phyloP scores from a whole-genome alignment of 2,329 filamentous ascomycete genomes.

The Ophiocordyceps robertsii region DNA sequence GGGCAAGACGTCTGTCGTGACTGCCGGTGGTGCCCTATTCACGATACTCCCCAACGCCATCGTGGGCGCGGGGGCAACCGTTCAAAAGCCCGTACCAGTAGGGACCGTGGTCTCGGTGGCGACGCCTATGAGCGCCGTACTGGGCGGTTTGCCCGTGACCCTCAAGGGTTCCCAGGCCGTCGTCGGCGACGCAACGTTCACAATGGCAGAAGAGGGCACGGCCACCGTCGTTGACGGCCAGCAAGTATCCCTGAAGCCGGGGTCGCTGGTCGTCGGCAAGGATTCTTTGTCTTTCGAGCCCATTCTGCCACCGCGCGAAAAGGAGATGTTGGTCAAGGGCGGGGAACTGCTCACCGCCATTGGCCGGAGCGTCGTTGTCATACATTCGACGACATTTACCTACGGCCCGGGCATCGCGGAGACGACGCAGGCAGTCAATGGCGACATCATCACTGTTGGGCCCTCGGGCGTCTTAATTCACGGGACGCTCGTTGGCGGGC shows the following conservation, averaged over 20 bases:
- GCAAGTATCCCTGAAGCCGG: conserved; percentile 20
- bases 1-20: conserved; percentile 26
- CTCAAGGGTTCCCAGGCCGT: conserved; percentile 26
- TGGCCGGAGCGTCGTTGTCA: conserved; percentile 25
- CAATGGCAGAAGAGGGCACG: conserved; percentile 21
- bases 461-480: conserved; percentile 27
- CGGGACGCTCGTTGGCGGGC: conserved; percentile 29
- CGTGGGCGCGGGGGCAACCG: conserved; percentile 28
- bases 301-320: conserved; percentile 16
- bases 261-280: conserved; percentile 19
- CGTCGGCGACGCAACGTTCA: conserved; percentile 29
- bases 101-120: conserved; percentile 17
- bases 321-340: conserved; percentile 31
- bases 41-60: conserved; percentile 33
- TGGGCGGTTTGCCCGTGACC: conserved; percentile 26
- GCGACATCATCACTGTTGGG: conserved; percentile 37
- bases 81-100: conserved; percentile 24
- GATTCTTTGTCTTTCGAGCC: conserved; percentile 23
- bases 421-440: conserved; percentile 28
- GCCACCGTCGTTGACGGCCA: conserved; percentile 20
- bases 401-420: conserved; percentile 24
- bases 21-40: conserved; percentile 27
- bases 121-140: conserved; percentile 20
- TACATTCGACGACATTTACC: conserved; percentile 29
- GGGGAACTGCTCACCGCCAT: conserved; percentile 32